A percentile compares a stretch with the other conserved stretches of the same genome.
phyloP scores from a whole-genome alignment of 2,329 filamentous ascomycete species.

The Paracorniculantispora psalliotae region DNA sequence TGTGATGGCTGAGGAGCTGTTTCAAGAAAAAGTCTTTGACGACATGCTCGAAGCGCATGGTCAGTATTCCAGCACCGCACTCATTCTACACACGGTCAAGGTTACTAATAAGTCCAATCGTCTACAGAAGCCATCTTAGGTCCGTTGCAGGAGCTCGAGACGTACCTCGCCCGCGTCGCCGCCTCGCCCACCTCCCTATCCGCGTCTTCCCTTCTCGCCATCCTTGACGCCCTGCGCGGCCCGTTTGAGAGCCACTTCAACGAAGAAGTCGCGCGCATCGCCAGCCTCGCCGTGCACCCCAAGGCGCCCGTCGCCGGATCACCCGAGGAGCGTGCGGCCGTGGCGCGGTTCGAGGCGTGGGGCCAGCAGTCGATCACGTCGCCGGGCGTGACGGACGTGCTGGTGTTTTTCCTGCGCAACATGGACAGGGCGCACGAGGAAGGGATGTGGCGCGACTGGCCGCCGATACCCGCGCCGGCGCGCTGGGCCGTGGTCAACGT shows the following conservation, averaged over 20 bases:
- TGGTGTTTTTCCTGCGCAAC: constrained; percentile 33
- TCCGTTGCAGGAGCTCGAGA: constrained; percentile 42
- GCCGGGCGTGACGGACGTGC: constrained; percentile 48
- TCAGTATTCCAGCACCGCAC: constrained; percentile 20
- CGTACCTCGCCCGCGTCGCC: constrained; percentile 37
- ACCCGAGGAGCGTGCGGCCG: constrained; percentile 34
- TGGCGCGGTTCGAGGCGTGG: constrained; percentile 47
- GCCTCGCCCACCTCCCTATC: constrained; percentile 34
- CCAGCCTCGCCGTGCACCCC: constrained; percentile 38
- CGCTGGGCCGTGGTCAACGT: constrained; percentile 51
- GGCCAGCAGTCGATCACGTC: constrained; percentile 52
- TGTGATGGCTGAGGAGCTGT: constrained; percentile 41
- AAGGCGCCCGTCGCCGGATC: constrained; percentile 40
- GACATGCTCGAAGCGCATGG: constrained; percentile 46
- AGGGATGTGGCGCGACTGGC: constrained; percentile 7
- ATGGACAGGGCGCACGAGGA: background rate
- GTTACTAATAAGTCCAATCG: background rate
- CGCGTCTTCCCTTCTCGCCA: constrained; percentile 32
- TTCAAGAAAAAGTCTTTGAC: constrained; percentile 40
- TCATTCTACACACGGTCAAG: background rate
- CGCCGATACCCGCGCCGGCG: constrained; percentile 7
- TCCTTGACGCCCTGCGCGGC: constrained; percentile 40
- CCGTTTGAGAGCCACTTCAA: constrained; percentile 44
- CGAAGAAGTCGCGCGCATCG: constrained; percentile 44
- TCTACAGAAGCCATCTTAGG: constrained; percentile 39